Percentiles rank a stretch among this genome's conserved stretches.
phyloP scores from a whole-genome alignment of 345 rosid genomes.

The Eucalyptus victrix region DNA sequence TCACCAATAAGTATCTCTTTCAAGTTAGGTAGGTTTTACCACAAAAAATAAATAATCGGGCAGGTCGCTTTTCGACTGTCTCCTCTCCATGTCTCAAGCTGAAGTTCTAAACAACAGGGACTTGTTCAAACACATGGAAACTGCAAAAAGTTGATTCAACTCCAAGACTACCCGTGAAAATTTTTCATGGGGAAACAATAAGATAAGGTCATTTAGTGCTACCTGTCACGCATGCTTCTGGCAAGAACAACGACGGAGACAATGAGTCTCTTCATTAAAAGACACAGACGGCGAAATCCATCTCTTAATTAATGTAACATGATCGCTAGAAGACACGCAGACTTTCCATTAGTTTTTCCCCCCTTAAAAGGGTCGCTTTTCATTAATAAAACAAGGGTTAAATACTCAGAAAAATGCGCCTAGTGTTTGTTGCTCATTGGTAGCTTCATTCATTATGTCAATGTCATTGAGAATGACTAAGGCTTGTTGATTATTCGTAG shows the following conservation, averaged over 20 bases:
- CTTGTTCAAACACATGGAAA: neutral
- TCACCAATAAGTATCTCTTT: neutral
- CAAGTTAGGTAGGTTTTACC: neutral
- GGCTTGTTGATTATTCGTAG: too few relatives aligned
- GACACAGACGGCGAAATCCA: neutral
- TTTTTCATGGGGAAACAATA: neutral
- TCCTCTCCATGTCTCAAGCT: slow-evolving; percentile 3
- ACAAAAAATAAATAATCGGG: neutral
- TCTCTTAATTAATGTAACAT: neutral
- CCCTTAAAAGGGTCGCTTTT: too few relatives aligned
- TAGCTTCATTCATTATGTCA: slow-evolving; percentile 25
- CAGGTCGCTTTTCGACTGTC: slow-evolving; percentile 8
- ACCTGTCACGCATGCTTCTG: neutral
- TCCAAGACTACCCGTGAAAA: neutral
- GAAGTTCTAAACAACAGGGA: neutral
- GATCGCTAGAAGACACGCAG: neutral
- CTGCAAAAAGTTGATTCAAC: neutral
- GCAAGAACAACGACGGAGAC: neutral
- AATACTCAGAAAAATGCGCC: neutral
- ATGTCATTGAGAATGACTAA: neutral
- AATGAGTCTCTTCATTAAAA: neutral
- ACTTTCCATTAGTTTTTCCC: too few relatives aligned
- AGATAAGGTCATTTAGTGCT: neutral
- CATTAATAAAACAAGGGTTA: neutral
- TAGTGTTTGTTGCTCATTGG: neutral